phyloP scores from a whole-genome alignment of 768 basidiomycete species.

The Kwoniella shandongensis region DNA sequence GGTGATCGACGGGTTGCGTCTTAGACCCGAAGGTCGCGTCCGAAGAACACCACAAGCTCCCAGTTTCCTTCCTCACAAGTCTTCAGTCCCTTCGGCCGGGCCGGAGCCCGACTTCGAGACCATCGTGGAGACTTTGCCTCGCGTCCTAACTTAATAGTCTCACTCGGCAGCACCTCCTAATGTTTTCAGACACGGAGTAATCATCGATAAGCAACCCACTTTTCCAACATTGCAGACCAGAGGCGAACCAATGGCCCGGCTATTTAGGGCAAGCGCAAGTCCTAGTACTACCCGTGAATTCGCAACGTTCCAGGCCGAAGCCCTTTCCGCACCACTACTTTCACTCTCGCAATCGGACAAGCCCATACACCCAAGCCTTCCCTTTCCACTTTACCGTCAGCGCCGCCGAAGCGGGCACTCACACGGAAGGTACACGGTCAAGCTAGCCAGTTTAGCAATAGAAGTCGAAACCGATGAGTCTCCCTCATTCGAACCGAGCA shows the following conservation, averaged over 20 bases:
- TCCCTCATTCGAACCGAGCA: not conserved
- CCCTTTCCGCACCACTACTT: not conserved
- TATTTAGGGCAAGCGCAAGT: conserved; percentile 4
- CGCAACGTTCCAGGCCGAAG: not conserved
- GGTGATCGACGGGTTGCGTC: conserved; percentile 7
- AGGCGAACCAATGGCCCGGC: conserved; percentile 10
- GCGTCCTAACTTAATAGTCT: conserved; percentile 20
- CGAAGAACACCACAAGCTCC: conserved; percentile 50
- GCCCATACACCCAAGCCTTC: not conserved
- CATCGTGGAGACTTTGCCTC: conserved; percentile 53
- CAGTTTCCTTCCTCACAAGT: conserved; percentile 59
- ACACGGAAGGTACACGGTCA: conserved; percentile 4
- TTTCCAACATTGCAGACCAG: conserved; percentile 29
- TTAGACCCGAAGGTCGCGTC: conserved; percentile 5
- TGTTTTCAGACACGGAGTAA: conserved; percentile 53
- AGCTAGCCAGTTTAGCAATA: conserved; percentile 7
- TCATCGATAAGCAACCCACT: conserved; percentile 56
- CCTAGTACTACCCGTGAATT: too few species aligned
- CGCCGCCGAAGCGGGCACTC: conserved; percentile 8
- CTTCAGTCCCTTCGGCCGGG: conserved; percentile 53
- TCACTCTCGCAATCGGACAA: not conserved
- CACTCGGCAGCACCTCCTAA: conserved; percentile 53
- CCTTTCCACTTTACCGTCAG: conserved; percentile 6
- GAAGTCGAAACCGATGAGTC: not conserved
- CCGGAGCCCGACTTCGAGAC: conserved; percentile 51